Conservation (phyloP, 352 stramenopile genomes). For the Pythium insidiosum region DNA sequence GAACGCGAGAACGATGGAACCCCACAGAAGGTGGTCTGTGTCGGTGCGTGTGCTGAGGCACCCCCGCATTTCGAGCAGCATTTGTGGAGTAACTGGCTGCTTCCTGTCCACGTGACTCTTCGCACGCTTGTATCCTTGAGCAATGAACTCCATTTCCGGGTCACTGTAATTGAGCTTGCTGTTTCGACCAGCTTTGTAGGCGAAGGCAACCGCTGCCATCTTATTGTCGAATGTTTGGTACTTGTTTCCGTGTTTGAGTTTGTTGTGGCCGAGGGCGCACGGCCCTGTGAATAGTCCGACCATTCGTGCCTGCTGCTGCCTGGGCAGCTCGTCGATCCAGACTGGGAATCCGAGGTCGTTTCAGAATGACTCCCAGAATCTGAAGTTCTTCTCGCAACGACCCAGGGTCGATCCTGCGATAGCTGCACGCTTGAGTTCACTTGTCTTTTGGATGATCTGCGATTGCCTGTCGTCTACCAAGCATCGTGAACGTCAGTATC, state of each 20-base stretch:
- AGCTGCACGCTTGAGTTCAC: neutral
- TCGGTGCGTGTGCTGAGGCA: neutral
- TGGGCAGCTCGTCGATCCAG: conserved; percentile 16
- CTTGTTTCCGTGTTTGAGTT: conserved; percentile 14
- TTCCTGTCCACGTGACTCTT: conserved; percentile 19
- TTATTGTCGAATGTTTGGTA: conserved; percentile 16
- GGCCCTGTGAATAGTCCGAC: conserved; percentile 12
- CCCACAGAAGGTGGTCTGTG: conserved; percentile 3
- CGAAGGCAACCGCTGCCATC: conserved; percentile 18
- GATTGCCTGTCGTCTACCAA: neutral
- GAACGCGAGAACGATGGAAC: conserved; percentile 13
- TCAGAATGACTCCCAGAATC: conserved; percentile 5
- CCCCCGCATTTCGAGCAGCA: conserved; percentile 13
- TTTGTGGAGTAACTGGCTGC: conserved; percentile 25
- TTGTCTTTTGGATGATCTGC: neutral
- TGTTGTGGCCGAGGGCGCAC: conserved; percentile 16
- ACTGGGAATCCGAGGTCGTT: conserved; percentile 10
- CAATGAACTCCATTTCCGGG: conserved; percentile 20
- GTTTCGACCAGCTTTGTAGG: conserved; percentile 14
- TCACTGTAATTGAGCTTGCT: conserved; percentile 18
- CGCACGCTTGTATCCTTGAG: conserved; percentile 18
- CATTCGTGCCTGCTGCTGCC: conserved; percentile 12
- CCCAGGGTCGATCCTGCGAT: conserved; percentile 1
- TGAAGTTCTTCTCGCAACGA: conserved; percentile 1
- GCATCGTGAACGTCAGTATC: neutral